A percentile compares a stretch with the other conserved stretches of the same genome.
phyloP scores from a whole-genome alignment of 192 early-diverging fungal genomes.

The Thamnidium elegans region DNA sequence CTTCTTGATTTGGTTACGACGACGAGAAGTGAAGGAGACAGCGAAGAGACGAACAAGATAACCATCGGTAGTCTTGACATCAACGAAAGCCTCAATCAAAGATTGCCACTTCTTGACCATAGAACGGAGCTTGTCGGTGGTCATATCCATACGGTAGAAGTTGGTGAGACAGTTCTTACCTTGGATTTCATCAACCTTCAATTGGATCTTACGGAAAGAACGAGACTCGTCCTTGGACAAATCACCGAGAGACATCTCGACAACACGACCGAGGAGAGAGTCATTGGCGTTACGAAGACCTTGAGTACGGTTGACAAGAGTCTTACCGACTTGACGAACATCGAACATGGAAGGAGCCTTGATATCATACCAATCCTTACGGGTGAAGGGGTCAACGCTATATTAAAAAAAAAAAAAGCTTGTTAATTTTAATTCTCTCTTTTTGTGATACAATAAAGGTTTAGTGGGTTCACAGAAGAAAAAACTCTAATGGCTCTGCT shows the following conservation, averaged over 20 bases:
- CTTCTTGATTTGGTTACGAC: slow-evolving; percentile 91
- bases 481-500: neutral
- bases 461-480: neutral
- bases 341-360: slow-evolving; percentile 94
- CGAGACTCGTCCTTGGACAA: slow-evolving; percentile 87
- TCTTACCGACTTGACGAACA: slow-evolving; percentile 92
- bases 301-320: slow-evolving; percentile 99
- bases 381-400: slow-evolving; percentile 96
- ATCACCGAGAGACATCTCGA: slow-evolving; percentile 94
- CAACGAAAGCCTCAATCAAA: slow-evolving; percentile 93
- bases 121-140: slow-evolving; percentile 98
- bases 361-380: slow-evolving; percentile 99
- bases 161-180: slow-evolving; percentile 99
- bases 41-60: slow-evolving; percentile 96
- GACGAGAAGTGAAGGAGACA: slow-evolving; percentile 92
- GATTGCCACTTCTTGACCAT: slow-evolving; percentile 99
- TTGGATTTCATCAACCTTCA: slow-evolving; percentile 89
- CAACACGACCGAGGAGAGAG: slow-evolving; percentile 89
- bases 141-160: slow-evolving; percentile 99
- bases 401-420: slow-evolving; percentile 3
- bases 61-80: slow-evolving; percentile 99
- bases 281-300: slow-evolving; percentile 97
- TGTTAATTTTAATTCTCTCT: neutral
- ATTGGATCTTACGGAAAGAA: slow-evolving; percentile 95
- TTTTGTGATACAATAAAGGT: neutral